A percentile compares a stretch with the other conserved stretches of the same genome.
Evolutionary conservation across 495 filamentous ascomycete genomes (phyloP).

Genomic region (Evernia prunastri): DNA sequence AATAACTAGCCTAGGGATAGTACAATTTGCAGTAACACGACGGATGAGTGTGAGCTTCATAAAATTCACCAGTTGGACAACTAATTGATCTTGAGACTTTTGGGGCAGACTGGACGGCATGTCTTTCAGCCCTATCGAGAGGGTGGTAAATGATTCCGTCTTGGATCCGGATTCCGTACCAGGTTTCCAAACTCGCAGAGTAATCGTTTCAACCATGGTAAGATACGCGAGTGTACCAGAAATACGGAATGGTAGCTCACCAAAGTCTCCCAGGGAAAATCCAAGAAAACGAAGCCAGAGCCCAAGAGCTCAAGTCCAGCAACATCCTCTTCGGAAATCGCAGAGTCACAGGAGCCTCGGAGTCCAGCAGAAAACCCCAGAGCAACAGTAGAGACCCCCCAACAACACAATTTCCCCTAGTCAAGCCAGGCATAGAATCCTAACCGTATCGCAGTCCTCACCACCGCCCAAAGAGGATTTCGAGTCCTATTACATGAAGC

Average conservation of each 20-base stretch:
- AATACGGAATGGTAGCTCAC: background rate
- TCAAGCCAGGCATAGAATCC: background rate
- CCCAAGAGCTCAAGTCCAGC: background rate
- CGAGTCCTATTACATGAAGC: constrained; percentile 58
- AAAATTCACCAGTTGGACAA: background rate
- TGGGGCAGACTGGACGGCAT: background rate
- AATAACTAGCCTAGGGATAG: background rate
- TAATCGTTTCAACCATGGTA: background rate
- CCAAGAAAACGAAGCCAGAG: background rate
- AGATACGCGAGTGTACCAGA: background rate
- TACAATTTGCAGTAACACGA: background rate
- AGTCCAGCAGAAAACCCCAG: background rate
- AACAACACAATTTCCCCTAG: no score
- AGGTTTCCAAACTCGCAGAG: background rate
- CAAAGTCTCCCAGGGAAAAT: background rate
- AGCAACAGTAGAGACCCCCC: background rate
- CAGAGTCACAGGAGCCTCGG: background rate
- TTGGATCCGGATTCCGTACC: no score
- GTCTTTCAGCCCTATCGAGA: background rate
- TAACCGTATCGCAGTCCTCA: background rate
- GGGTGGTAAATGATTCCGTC: background rate
- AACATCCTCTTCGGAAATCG: background rate
- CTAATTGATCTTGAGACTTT: background rate
- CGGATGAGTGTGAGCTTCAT: background rate
- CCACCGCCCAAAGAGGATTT: constrained; percentile 32